phyloP scores from a whole-genome alignment of 352 stramenopile genomes.

The Pythium dissotocum region DNA sequence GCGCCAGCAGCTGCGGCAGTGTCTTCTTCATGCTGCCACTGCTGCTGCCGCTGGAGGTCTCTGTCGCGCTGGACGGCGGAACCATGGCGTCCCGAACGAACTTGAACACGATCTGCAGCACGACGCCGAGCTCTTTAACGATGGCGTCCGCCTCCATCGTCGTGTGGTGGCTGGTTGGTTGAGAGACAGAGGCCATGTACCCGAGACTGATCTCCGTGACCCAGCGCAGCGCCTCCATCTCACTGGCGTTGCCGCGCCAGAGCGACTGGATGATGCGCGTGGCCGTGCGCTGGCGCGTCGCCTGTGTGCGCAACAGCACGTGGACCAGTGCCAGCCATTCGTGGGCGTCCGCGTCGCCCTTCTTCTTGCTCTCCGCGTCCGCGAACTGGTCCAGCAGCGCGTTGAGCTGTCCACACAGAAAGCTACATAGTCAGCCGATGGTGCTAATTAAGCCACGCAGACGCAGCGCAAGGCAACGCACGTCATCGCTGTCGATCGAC shows the following conservation, averaged over 20 bases:
- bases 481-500: constrained; percentile 60
- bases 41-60: neutral
- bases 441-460: neutral
- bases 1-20: constrained; percentile 60
- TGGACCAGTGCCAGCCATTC: constrained; percentile 70
- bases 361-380: constrained; percentile 43
- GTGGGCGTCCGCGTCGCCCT: constrained; percentile 26
- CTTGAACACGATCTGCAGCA: constrained; percentile 60
- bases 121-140: constrained; percentile 43
- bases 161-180: neutral
- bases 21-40: constrained; percentile 30
- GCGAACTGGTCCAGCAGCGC: constrained; percentile 60
- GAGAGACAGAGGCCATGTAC: constrained; percentile 54
- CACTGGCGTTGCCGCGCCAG: constrained; percentile 51
- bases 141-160: constrained; percentile 18
- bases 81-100: constrained; percentile 53
- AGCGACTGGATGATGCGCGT: constrained; percentile 57
- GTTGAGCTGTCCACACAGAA: constrained; percentile 41
- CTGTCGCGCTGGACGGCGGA: constrained; percentile 14
- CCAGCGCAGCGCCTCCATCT: constrained; percentile 76
- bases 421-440: neutral
- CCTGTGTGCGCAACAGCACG: constrained; percentile 55
- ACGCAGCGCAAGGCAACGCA: constrained; percentile 17
- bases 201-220: constrained; percentile 72
- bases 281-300: constrained; percentile 51